Conservation (phyloP, 352 stramenopile species). For the Globisporangium nodosum region DNA sequence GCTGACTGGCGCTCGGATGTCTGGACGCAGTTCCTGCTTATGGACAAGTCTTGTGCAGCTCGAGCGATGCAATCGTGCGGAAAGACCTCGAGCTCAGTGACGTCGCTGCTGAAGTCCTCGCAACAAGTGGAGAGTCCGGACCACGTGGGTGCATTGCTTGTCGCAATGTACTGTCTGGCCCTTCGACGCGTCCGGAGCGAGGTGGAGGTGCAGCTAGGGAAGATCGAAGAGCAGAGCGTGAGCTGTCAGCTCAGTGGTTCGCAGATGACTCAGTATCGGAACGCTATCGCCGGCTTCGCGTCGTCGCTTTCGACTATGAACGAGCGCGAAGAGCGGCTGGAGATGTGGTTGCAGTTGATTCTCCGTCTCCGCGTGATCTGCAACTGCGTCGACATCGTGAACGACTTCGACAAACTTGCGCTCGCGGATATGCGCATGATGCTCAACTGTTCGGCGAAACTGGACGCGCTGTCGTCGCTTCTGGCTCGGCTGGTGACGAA, state of each 20-base stretch:
- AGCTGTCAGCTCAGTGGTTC: constrained; percentile 42
- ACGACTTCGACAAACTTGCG: constrained; percentile 70
- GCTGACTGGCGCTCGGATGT: constrained; percentile 9
- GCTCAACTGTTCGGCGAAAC: constrained; percentile 53
- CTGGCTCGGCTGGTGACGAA: constrained; percentile 46
- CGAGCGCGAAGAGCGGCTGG: constrained; percentile 46
- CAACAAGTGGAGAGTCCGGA: constrained; percentile 20
- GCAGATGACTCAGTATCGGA: constrained; percentile 65
- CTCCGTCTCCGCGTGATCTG: constrained; percentile 64
- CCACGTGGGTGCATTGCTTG: constrained; percentile 33
- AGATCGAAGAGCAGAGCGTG: constrained; percentile 81
- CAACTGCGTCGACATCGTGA: constrained; percentile 76
- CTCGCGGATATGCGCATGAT: constrained; percentile 63
- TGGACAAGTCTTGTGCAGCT: constrained; percentile 43
- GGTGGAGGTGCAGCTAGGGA: constrained; percentile 70
- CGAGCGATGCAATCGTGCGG: constrained; percentile 41
- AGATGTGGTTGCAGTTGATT: constrained; percentile 59
- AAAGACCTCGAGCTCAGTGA: constrained; percentile 31
- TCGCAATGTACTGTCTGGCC: constrained; percentile 55
- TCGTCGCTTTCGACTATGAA: constrained; percentile 29
- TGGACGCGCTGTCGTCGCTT: constrained; percentile 47
- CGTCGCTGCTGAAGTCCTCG: constrained; percentile 39
- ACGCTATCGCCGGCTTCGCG: constrained; percentile 47
- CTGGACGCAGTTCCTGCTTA: constrained; percentile 17
- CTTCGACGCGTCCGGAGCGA: constrained; percentile 68